Evolutionary conservation across 768 basidiomycete species (phyloP), one percentile per base, ranked within the genome.

Genomic region (Mycena crocata): DNA sequence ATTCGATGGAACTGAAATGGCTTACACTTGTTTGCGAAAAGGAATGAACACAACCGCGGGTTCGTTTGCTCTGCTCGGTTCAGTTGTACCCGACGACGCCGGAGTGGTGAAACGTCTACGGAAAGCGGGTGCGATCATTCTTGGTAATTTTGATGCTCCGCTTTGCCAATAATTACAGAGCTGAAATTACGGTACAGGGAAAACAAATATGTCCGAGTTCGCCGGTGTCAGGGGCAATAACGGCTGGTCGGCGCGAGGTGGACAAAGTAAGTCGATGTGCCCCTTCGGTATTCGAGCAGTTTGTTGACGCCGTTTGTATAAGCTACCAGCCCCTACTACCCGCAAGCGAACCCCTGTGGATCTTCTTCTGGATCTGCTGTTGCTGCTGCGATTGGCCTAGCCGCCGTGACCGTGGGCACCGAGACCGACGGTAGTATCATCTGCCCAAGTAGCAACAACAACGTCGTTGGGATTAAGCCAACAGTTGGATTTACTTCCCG

Each of bases 401-500:
- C n/a, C n/a, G n/a, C n/a, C n/a, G n/a, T n/a, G n/a, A n/a, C n/a
- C n/a, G n/a, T n/a, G n/a, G n/a, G n/a, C n/a, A n/a, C n/a, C n/a
- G n/a, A 50, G 14, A 45, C 44, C 6, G 46, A 85, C 65, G 86
- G 88, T 5, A 86, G 86, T 57, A 87, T 88, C 32, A 84, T 80
- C 3, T 87, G 82, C 62, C 89, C 87, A 32, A 73, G 83, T 0
- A 80, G 79, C 69, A 71, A 80, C 30, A 88, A 88, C 57, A 88
- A 89, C 68, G 44, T 89, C 5, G 88, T 81, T 10, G 88, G 87
- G 0, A 86, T 90, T 52, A 88, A 88, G 69, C 86, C 89, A 0
- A 89, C 86, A 3, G 81, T 89, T n/a, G 88, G 88, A 0, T 72
- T 88, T 34, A 88, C 86, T 6, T 89, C 87, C 13, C 80, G 87